Conservation (phyloP, 495 filamentous ascomycete genomes). For the Xylaria bambusicola region DNA sequence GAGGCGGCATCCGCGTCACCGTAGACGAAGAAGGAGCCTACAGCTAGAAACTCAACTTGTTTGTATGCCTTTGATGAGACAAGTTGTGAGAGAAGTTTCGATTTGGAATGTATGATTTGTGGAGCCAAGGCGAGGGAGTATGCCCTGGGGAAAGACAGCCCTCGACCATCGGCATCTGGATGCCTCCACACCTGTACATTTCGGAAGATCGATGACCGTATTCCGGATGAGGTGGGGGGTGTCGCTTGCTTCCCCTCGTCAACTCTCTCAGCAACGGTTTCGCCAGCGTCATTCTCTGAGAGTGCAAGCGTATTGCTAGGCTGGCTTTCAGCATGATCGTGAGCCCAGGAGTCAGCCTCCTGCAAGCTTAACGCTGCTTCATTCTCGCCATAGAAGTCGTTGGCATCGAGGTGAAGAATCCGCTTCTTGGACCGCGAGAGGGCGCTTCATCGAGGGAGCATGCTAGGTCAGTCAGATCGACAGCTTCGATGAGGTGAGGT, state of each 20-base stretch:
- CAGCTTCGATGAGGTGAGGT: conserved; percentile 16
- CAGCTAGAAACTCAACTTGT: conserved; percentile 89
- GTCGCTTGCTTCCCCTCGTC: neutral
- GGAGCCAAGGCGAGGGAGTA: conserved; percentile 87
- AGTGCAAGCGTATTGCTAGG: neutral
- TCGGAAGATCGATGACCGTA: conserved; percentile 19
- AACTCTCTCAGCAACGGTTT: neutral
- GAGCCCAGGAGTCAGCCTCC: conserved; percentile 76
- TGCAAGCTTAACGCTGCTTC: conserved; percentile 88
- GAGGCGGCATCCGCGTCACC: conserved; percentile 29
- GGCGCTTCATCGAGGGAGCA: conserved; percentile 64
- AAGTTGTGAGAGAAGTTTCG: conserved; percentile 70
- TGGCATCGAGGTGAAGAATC: conserved; percentile 85
- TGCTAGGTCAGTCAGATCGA: conserved; percentile 67
- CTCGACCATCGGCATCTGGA: conserved; percentile 29
- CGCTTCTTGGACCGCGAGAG: conserved; percentile 90
- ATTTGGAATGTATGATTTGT: conserved; percentile 82
- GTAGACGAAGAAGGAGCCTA: conserved; percentile 92
- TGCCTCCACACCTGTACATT: conserved; percentile 33
- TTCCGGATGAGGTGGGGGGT: neutral
- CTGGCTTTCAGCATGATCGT: conserved; percentile 14
- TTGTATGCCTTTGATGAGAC: conserved; percentile 85
- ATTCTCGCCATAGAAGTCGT: conserved; percentile 81
- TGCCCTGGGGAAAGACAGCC: conserved; percentile 66
- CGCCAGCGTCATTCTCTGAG: neutral